Conservation (phyloP, 75 land plant genomes). For the Sequoia sempervirens region DNA sequence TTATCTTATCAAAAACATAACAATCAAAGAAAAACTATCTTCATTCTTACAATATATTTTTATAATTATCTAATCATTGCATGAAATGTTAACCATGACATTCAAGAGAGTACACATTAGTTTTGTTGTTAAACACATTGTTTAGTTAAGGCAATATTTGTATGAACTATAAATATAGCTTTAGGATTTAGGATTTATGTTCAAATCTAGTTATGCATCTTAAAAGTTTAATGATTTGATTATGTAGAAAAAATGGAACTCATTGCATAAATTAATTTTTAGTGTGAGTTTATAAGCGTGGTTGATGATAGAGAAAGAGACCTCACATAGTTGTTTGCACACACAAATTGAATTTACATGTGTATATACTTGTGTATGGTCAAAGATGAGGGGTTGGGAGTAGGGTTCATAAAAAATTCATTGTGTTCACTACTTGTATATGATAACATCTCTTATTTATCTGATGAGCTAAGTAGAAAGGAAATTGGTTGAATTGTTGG, state of each 20-base stretch:
- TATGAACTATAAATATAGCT: too few species aligned
- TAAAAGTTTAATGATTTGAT: background rate
- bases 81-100: too few species aligned
- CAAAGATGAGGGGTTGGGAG: background rate
- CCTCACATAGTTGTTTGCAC: background rate
- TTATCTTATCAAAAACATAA: too few species aligned
- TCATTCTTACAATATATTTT: too few species aligned
- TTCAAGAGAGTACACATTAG: too few species aligned
- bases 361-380: background rate
- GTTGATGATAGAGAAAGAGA: background rate
- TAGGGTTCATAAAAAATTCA: background rate
- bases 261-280: background rate
- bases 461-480: background rate
- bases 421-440: background rate
- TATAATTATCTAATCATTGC: too few species aligned
- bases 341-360: background rate
- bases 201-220: background rate
- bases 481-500: background rate
- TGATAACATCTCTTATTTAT: background rate
- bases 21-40: too few species aligned
- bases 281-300: background rate
- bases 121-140: too few species aligned
- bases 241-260: background rate
- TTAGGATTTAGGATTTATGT: too few species aligned
- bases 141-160: too few species aligned